Percentiles rank a stretch among this genome's conserved stretches.
These are phyloP conservation scores for Scutellaria barbata DNA, from an alignment of 257 asterid species.

Conservation along the genomic window DNA sequence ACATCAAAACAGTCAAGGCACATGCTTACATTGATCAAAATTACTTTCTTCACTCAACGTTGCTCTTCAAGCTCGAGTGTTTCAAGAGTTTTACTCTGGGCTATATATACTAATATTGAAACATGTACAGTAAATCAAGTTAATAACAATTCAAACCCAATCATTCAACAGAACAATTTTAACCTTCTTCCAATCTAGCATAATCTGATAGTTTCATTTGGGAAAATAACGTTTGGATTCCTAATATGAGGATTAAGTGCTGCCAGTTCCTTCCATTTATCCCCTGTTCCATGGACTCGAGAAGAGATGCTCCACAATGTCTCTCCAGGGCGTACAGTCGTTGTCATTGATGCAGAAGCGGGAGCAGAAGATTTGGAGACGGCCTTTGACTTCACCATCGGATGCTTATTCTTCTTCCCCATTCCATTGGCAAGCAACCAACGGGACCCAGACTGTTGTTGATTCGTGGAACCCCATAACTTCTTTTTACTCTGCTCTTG, in stretches of 20 bases:
- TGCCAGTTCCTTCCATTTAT: conserved; percentile 33
- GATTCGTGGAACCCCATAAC: conserved; percentile 80
- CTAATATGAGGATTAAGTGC: conserved; percentile 46
- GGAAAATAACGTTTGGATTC: conserved; percentile 60
- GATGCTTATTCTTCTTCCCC: conserved; percentile 97
- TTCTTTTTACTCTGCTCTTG: conserved; percentile 72
- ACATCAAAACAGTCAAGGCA: not conserved
- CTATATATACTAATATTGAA: conserved; percentile 1
- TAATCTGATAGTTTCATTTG: conserved; percentile 49
- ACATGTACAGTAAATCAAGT: conserved; percentile 33
- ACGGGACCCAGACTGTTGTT: conserved; percentile 88
- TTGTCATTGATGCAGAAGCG: not conserved
- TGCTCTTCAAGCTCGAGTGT: conserved; percentile 15
- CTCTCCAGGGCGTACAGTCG: conserved; percentile 60
- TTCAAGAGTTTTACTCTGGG: not conserved
- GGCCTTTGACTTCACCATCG: conserved; percentile 70
- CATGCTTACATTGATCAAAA: not conserved
- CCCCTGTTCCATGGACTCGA: conserved; percentile 60
- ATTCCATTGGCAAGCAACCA: conserved; percentile 98
- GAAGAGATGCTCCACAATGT: conserved; percentile 86
- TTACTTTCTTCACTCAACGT: conserved; percentile 10
- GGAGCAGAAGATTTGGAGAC: conserved; percentile 45
- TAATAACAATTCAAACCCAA: conserved; percentile 21
- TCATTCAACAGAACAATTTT: conserved; percentile 7
- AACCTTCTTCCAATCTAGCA: conserved; percentile 32